Conservation (phyloP, 2,329 filamentous ascomycete genomes). For the Colletotrichum sp. region DNA sequence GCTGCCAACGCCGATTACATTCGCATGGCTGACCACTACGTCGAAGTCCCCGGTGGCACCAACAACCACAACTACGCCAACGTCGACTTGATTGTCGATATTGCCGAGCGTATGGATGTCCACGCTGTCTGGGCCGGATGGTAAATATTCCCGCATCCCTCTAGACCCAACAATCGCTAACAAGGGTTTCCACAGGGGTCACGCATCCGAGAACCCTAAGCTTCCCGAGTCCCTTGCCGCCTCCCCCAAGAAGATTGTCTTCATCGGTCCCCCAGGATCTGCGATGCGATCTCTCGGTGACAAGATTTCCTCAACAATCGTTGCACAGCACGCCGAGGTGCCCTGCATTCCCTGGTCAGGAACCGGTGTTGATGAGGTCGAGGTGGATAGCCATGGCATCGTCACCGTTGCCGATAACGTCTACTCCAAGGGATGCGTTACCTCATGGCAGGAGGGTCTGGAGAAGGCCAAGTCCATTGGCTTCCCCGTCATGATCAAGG, state of each 20-base stretch:
- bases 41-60: slow-evolving; percentile 96
- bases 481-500: slow-evolving; percentile 99
- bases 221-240: slow-evolving; percentile 94
- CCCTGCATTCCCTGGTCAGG: slow-evolving; percentile 99
- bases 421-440: slow-evolving; percentile 91
- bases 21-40: slow-evolving; percentile 99
- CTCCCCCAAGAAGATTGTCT: slow-evolving; percentile 98
- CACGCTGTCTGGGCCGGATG: slow-evolving; percentile 99
- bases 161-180: slow-evolving; percentile 2
- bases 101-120: slow-evolving; percentile 97
- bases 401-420: slow-evolving; percentile 88
- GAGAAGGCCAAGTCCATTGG: slow-evolving; percentile 87
- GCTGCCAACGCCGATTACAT: slow-evolving; percentile 99
- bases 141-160: slow-evolving; percentile 56
- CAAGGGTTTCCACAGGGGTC: slow-evolving; percentile 67
- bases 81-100: slow-evolving; percentile 97
- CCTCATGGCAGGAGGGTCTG: slow-evolving; percentile 88
- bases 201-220: slow-evolving; percentile 98
- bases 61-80: slow-evolving; percentile 99
- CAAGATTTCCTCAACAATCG: slow-evolving; percentile 99
- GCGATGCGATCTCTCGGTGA: slow-evolving; percentile 99
- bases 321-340: slow-evolving; percentile 94
- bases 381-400: slow-evolving; percentile 80
- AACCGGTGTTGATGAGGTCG: slow-evolving; percentile 84
- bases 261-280: slow-evolving; percentile 96